Conservation (phyloP, 2,329 filamentous ascomycete species). For the Colletotrichum musicola region DNA sequence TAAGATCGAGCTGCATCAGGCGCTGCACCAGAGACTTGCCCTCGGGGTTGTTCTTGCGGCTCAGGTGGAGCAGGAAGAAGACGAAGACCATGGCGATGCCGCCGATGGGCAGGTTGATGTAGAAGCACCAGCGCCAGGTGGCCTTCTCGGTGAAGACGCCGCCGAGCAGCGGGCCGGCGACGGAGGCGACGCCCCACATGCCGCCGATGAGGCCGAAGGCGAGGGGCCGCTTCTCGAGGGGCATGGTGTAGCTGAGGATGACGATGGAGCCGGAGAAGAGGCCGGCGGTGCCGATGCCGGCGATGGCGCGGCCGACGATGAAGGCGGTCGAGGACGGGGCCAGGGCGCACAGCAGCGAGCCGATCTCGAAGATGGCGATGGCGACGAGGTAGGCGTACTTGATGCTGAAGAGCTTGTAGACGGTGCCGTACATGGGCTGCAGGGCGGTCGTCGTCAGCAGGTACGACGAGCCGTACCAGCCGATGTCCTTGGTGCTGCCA, state of each 20-base stretch:
- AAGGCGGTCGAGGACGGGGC: slow-evolving; percentile 61
- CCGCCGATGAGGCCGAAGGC: slow-evolving; percentile 67
- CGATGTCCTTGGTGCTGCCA: slow-evolving; percentile 60
- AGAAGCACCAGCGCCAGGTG: slow-evolving; percentile 68
- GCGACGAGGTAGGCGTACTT: slow-evolving; percentile 59
- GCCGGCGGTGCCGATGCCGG: slow-evolving; percentile 64
- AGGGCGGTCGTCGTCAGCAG: slow-evolving; percentile 63
- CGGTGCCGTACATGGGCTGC: slow-evolving; percentile 62
- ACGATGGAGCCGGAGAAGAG: slow-evolving; percentile 64
- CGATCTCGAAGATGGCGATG: slow-evolving; percentile 59
- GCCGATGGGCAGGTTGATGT: slow-evolving; percentile 59
- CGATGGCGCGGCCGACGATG: slow-evolving; percentile 65
- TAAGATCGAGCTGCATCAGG: slow-evolving; percentile 61
- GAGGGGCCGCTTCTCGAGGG: slow-evolving; percentile 65
- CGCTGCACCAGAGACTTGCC: slow-evolving; percentile 51
- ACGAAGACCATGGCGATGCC: slow-evolving; percentile 61
- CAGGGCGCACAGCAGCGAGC: slow-evolving; percentile 58
- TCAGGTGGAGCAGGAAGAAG: slow-evolving; percentile 57
- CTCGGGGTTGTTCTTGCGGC: slow-evolving; percentile 48
- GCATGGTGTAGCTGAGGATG: slow-evolving; percentile 61
- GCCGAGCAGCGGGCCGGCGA: slow-evolving; percentile 64
- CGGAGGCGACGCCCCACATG: slow-evolving; percentile 68
- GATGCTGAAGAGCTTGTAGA: slow-evolving; percentile 64
- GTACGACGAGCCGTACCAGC: slow-evolving; percentile 66
- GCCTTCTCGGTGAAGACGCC: slow-evolving; percentile 63